Evolutionary conservation across 805 yeast genomes (phyloP).

Genomic region (Jamesozyma spencerorum): DNA sequence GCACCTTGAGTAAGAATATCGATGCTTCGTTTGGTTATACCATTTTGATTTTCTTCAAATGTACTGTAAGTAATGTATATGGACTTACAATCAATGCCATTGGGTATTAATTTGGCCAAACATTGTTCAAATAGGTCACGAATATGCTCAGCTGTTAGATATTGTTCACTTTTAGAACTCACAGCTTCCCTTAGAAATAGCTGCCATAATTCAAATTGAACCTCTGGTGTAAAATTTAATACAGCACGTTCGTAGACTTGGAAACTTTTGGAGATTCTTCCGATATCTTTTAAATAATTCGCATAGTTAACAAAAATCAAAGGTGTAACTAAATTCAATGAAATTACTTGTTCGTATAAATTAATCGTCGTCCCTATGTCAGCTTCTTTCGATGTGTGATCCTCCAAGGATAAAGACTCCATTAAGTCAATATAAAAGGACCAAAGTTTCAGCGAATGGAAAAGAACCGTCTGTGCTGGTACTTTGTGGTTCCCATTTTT

Average conservation of each 20-base stretch:
- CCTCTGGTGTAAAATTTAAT: conserved; percentile 37
- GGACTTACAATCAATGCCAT: conserved; percentile 33
- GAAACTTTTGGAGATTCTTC: conserved; percentile 32
- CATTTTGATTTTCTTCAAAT: conserved; percentile 47
- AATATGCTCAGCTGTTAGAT: conserved; percentile 41
- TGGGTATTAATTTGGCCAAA: conserved; percentile 41
- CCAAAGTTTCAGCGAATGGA: conserved; percentile 63
- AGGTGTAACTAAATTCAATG: conserved; percentile 61
- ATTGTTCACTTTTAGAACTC: conserved; percentile 8
- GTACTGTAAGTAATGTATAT: conserved; percentile 49
- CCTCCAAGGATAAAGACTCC: conserved; percentile 34
- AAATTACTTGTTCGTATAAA: conserved; percentile 46
- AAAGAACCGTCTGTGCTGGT: conserved; percentile 50
- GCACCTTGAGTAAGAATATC: conserved; percentile 38
- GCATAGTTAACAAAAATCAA: conserved; percentile 58
- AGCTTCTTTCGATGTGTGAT: conserved; percentile 1
- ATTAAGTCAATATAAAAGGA: conserved; percentile 59
- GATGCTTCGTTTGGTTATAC: conserved; percentile 42
- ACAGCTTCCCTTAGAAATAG: conserved; percentile 50
- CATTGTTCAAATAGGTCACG: conserved; percentile 72
- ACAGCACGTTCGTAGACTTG: conserved; percentile 61
- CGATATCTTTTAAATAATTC: conserved; percentile 32
- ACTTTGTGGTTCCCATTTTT: conserved; percentile 13
- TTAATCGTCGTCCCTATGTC: conserved; percentile 27
- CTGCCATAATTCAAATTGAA: conserved; percentile 63